phyloP scores from a whole-genome alignment of 2,329 filamentous ascomycete genomes.

The Colletotrichum sublineola region DNA sequence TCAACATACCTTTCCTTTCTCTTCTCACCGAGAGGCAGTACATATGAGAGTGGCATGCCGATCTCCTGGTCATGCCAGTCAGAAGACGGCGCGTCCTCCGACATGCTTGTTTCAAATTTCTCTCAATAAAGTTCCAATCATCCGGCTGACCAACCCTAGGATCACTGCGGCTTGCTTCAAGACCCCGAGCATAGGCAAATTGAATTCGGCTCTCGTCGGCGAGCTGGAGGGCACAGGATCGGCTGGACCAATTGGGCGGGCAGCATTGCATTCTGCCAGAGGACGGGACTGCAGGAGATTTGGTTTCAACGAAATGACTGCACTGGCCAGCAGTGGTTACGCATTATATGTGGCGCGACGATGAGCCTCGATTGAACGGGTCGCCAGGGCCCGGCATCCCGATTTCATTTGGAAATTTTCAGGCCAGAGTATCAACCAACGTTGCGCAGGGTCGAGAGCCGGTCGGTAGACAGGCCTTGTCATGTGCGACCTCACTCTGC shows the following conservation, averaged over 20 bases:
- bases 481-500: not conserved
- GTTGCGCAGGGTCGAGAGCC: slow-evolving; percentile 5
- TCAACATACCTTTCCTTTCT: not conserved
- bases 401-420: slow-evolving; percentile 12
- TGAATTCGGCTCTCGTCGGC: not conserved
- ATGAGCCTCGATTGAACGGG: not conserved
- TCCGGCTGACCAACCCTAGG: not conserved
- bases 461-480: not conserved
- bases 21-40: not conserved
- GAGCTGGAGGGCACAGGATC: slow-evolving; percentile 3
- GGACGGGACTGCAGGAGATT: slow-evolving; percentile 13
- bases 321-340: slow-evolving; percentile 15
- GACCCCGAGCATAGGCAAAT: not conserved
- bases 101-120: slow-evolving; percentile 17
- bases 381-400: not conserved
- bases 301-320: slow-evolving; percentile 23
- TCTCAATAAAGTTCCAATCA: not conserved
- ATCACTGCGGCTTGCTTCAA: not conserved
- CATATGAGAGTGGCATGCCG: not conserved
- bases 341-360: slow-evolving; percentile 4
- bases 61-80: slow-evolving; percentile 16
- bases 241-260: slow-evolving; percentile 10
- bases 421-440: slow-evolving; percentile 12
- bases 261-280: slow-evolving; percentile 19
- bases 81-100: not conserved